Base-by-base conservation (phyloP, 2,329 filamentous ascomycete genomes). In the Aspergillus versicolor region DNA sequence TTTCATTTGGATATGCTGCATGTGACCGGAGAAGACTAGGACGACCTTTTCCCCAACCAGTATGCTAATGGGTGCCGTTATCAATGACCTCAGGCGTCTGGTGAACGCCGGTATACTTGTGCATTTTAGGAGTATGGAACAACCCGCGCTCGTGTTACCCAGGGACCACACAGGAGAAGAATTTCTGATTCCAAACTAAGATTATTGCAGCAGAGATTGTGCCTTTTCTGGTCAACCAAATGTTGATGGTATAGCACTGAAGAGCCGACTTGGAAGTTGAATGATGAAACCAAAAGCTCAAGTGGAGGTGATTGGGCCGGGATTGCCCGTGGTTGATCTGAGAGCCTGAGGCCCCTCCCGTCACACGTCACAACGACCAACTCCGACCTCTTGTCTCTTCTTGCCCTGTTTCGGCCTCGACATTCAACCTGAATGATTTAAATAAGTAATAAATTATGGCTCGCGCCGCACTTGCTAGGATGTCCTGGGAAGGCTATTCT, bases 401-500 rank as follows among this genome's bases (percentile, higher is more conserved):
- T 41, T 13, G 21, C 27, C 17, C 19, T 17, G 4, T 34, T 32
- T 45, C 27, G 13, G 22, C 50, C 9, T 17, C 19, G 4, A 30
- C 6, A 19, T 15, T 40, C 13, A 4, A 22, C 17, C 42, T 32
- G 19, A 30, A 19, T 34, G 17, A 27, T 17, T 37, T 12, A 8
- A 38, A 43, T 2, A 11, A 48, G 45, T n/a, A 19, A 24, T 15
- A 40, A 11, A 40, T 15, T 13, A 66, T 68, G 68, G 63, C 63
- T 49, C 64, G 68, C 51, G 27, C 57, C 21, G 59, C 59, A 17
- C 58, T 68, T 19, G 51, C 56, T 38, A 70, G 65, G 30, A 63
- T 71, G 63, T 69, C 66, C n/a, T 68, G 70, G 70, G 69, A 72
- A 55, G 67, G 56, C 43, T 67, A 71, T 44, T 58, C 63, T 47